phyloP scores from a whole-genome alignment of 768 basidiomycete species.

The Sporobolomyces phaffii region DNA sequence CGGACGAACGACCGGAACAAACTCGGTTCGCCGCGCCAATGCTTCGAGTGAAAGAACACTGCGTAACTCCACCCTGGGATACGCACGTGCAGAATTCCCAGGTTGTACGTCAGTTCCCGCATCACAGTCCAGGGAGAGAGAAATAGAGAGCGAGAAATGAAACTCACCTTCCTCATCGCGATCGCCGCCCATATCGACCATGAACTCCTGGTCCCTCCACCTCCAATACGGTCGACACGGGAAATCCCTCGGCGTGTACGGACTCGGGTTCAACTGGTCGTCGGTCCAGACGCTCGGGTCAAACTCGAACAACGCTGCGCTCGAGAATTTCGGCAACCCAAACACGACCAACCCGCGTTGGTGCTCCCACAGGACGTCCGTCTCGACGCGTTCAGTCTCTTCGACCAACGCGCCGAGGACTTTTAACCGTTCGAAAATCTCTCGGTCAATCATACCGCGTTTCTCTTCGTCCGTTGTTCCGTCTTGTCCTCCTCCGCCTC shows the following conservation, averaged over 20 bases:
- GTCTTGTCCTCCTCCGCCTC: not conserved
- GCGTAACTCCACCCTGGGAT: constrained; percentile 27
- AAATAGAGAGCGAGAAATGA: not conserved
- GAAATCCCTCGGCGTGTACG: constrained; percentile 23
- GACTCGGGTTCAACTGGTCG: not conserved
- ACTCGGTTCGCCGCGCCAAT: constrained; percentile 33
- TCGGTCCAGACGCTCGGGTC: constrained; percentile 21
- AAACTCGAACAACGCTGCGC: constrained; percentile 9
- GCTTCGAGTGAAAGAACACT: constrained; percentile 22
- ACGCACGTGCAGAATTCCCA: not conserved
- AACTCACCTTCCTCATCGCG: constrained; percentile 30
- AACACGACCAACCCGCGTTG: constrained; percentile 35
- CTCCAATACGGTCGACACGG: constrained; percentile 32
- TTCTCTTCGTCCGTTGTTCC: not conserved
- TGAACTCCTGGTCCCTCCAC: constrained; percentile 30
- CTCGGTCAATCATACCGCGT: too few relatives aligned
- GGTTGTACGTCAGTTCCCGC: not conserved
- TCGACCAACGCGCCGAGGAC: constrained; percentile 4
- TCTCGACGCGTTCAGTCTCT: constrained; percentile 17
- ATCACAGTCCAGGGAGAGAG: too few relatives aligned
- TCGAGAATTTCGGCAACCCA: constrained; percentile 25
- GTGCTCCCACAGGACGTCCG: constrained; percentile 31
- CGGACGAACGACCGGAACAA: constrained; percentile 24
- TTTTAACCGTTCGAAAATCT: constrained; percentile 2
- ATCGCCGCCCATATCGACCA: constrained; percentile 36